phyloP scores from a whole-genome alignment of 169 alveolate species.

The Hepatocystis sp. region DNA sequence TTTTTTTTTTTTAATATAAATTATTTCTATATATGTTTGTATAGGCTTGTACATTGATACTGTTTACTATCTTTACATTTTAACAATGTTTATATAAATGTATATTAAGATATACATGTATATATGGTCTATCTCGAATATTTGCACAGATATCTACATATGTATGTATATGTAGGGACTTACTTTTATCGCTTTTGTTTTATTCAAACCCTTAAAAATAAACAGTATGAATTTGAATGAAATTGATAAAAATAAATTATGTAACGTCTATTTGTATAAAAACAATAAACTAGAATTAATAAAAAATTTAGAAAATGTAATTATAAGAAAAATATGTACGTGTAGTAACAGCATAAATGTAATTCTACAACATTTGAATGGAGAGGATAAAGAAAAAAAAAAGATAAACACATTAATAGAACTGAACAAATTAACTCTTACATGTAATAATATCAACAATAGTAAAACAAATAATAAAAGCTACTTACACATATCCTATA shows the following conservation, averaged over 20 bases:
- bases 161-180: too few relatives aligned
- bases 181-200: not conserved
- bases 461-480: constrained; percentile 5
- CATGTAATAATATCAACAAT: too few relatives aligned
- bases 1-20: too few relatives aligned
- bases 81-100: too few relatives aligned
- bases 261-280: constrained; percentile 59
- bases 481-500: constrained; percentile 21
- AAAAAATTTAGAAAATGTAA: constrained; percentile 46
- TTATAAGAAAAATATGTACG: constrained; percentile 25
- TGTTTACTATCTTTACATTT: too few relatives aligned
- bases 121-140: too few relatives aligned
- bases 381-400: not conserved
- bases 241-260: not conserved
- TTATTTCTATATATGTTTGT: too few relatives aligned
- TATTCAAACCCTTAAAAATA: not conserved
- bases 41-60: too few relatives aligned
- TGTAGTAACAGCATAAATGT: constrained; percentile 46
- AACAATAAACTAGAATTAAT: constrained; percentile 21
- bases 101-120: too few relatives aligned
- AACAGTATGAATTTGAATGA: not conserved
- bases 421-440: not conserved
- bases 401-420: constrained; percentile 11
- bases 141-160: too few relatives aligned
- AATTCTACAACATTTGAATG: too few relatives aligned